Percentiles rank a stretch among this genome's conserved stretches.
phyloP scores from a whole-genome alignment of 164 flowering plant genomes.

The Amborella trichopoda region DNA sequence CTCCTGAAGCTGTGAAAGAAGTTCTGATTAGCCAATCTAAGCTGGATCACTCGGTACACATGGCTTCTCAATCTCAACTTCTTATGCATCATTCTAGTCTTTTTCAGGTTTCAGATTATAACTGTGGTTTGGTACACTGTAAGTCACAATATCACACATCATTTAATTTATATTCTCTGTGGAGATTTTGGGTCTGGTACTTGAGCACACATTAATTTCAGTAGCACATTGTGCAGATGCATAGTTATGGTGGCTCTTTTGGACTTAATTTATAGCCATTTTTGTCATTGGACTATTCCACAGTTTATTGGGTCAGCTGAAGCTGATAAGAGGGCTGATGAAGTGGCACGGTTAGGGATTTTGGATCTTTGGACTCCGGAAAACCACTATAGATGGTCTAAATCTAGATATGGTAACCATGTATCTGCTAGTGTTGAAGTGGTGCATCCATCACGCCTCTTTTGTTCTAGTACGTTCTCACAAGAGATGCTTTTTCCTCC shows the following conservation, averaged over 20 bases:
- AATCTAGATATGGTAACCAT: constrained; percentile 83
- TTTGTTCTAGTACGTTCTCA: constrained; percentile 47
- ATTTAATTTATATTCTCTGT: no score
- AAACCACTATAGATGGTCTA: constrained; percentile 77
- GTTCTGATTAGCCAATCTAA: constrained; percentile 58
- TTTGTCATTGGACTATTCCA: no score
- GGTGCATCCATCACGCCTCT: constrained; percentile 53
- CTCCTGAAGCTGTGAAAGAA: constrained; percentile 85
- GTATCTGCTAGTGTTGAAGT: constrained; percentile 61
- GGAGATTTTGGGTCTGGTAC: no score
- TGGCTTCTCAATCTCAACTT: background rate
- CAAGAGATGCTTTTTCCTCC: background rate
- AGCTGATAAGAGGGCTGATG: constrained; percentile 66
- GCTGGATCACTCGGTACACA: constrained; percentile 59
- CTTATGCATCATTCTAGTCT: no score
- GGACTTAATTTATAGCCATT: no score
- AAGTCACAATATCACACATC: no score
- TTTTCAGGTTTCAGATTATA: no score
- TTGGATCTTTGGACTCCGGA: constrained; percentile 94
- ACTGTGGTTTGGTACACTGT: no score
- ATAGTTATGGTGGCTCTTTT: background rate
- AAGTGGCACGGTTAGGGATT: constrained; percentile 44
- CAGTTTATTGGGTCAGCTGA: constrained; percentile 84
- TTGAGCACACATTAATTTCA: no score
- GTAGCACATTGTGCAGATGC: no score